Conservation (phyloP, 2,329 filamentous ascomycete species). For the Epichloe typhina region DNA sequence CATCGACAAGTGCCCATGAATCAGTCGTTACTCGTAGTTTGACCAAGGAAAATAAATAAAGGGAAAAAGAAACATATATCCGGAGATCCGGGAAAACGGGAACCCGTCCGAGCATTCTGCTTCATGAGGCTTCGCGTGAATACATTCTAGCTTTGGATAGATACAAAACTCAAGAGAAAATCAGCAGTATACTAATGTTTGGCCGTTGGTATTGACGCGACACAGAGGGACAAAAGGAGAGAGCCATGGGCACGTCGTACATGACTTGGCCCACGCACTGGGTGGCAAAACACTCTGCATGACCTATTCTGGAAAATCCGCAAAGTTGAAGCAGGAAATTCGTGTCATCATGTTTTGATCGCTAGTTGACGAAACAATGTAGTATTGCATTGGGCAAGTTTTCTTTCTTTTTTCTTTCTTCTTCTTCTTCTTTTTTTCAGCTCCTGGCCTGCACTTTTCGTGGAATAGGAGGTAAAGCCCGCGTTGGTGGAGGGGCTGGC, state of each 20-base stretch:
- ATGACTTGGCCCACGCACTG: background rate
- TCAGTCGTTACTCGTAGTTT: background rate
- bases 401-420: background rate
- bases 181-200: background rate
- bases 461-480: slow-evolving; percentile 41
- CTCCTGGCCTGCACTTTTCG: slow-evolving; percentile 11
- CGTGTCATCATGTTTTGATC: too few relatives aligned
- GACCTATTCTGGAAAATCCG: too few relatives aligned
- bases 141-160: background rate
- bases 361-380: too few relatives aligned
- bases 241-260: background rate
- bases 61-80: background rate
- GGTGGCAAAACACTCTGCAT: background rate
- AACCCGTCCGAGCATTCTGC: background rate
- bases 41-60: background rate
- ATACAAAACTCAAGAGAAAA: background rate
- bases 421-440: background rate
- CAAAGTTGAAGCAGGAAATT: too few relatives aligned
- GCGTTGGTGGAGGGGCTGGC: slow-evolving; percentile 39
- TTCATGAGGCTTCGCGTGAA: background rate
- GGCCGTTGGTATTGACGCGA: too few relatives aligned
- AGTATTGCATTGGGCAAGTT: too few relatives aligned
- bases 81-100: background rate
- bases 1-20: background rate
- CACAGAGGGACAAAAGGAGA: background rate